Conservation (phyloP, 805 yeast species). For the Myxozyma vanderwaltii region DNA sequence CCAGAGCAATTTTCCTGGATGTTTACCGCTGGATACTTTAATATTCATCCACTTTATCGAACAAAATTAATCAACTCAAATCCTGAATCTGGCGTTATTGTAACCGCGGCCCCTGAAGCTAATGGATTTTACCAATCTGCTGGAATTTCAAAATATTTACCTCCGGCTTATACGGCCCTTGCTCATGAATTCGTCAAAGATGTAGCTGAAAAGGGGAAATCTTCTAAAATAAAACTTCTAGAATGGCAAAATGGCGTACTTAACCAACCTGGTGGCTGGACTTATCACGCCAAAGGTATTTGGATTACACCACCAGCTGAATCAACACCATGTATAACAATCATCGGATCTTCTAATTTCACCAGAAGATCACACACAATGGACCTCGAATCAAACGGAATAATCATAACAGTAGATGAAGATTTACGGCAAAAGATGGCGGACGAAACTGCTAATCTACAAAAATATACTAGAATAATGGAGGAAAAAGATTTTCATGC, state of each 20-base stretch:
- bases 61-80: constrained; percentile 56
- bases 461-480: constrained; percentile 57
- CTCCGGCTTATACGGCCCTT: constrained; percentile 80
- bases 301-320: constrained; percentile 65
- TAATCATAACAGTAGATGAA: constrained; percentile 70
- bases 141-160: constrained; percentile 79
- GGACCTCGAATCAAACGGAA: constrained; percentile 86
- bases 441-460: constrained; percentile 63
- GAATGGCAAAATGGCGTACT: constrained; percentile 92
- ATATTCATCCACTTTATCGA: constrained; percentile 77
- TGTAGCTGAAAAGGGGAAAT: constrained; percentile 49
- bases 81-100: constrained; percentile 62
- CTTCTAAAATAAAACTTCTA: constrained; percentile 54
- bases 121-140: constrained; percentile 86
- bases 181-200: constrained; percentile 67
- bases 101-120: constrained; percentile 92
- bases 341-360: constrained; percentile 91
- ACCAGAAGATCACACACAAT: constrained; percentile 84
- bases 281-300: constrained; percentile 95
- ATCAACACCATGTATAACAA: constrained; percentile 65
- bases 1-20: constrained; percentile 64
- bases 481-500: constrained; percentile 61
- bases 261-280: constrained; percentile 85
- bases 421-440: constrained; percentile 59
- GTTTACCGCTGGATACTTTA: constrained; percentile 96